These are phyloP conservation scores for Chalaropsis thielavioides DNA, from an alignment of 2,329 filamentous ascomycete genomes.

Conservation along the genomic window DNA sequence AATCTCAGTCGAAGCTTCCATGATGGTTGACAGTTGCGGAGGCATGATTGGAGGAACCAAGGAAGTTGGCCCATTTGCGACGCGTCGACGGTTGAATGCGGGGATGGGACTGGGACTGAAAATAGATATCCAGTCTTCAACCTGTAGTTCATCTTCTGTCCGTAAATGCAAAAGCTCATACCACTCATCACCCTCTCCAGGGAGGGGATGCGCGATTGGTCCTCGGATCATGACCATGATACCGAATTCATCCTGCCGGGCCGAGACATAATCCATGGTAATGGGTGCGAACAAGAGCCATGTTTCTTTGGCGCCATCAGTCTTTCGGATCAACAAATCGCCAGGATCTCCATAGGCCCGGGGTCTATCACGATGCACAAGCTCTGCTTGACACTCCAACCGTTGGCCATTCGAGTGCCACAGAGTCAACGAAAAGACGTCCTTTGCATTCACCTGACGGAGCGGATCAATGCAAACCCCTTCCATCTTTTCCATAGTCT, in stretches of 20 bases:
- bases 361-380: slow-evolving; percentile 70
- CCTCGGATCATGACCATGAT: slow-evolving; percentile 81
- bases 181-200: slow-evolving; percentile 54
- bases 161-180: slow-evolving; percentile 68
- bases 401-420: slow-evolving; percentile 81
- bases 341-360: slow-evolving; percentile 52
- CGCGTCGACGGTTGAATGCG: slow-evolving; percentile 26
- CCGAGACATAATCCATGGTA: slow-evolving; percentile 57
- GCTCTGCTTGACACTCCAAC: slow-evolving; percentile 74
- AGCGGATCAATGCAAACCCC: slow-evolving; percentile 58
- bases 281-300: slow-evolving; percentile 91
- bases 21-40: slow-evolving; percentile 14
- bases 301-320: slow-evolving; percentile 54
- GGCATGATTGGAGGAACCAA: slow-evolving; percentile 2
- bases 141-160: slow-evolving; percentile 61
- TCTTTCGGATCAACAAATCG: slow-evolving; percentile 84
- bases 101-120: slow-evolving; percentile 42
- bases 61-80: slow-evolving; percentile 22
- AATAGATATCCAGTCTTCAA: slow-evolving; percentile 76
- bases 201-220: slow-evolving; percentile 18
- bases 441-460: slow-evolving; percentile 75
- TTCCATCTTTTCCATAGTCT: slow-evolving; percentile 57
- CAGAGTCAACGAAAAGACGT: slow-evolving; percentile 75
- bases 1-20: slow-evolving; percentile 12
- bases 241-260: slow-evolving; percentile 58